Evolutionary conservation across 1,139 yeast species (phyloP).

Genomic region (Sugiyamaella paludigena): DNA sequence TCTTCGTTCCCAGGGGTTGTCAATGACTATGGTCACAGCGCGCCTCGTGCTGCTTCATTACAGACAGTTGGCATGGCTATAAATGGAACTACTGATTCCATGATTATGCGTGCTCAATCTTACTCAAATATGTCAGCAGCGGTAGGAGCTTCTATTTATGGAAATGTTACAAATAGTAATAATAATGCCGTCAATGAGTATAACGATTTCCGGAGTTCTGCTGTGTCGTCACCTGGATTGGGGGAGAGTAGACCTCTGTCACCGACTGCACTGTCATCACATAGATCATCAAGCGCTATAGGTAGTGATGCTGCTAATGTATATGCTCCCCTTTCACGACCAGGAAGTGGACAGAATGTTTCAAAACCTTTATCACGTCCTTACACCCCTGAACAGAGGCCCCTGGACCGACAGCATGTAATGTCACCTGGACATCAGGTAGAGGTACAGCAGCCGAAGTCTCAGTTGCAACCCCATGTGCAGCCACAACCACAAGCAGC

Average conservation of each 20-base stretch:
- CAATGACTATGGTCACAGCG: constrained; percentile 1
- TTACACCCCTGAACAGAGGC: constrained; percentile 10
- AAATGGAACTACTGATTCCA: constrained; percentile 2
- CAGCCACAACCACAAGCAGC: not conserved
- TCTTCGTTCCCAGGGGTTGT: not conserved
- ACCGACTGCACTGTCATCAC: constrained; percentile 8
- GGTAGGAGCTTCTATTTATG: too few species aligned
- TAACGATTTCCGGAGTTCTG: not conserved
- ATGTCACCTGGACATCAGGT: not conserved
- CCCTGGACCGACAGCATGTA: not conserved
- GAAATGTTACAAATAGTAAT: too few species aligned
- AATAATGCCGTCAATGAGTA: not conserved
- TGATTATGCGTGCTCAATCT: constrained; percentile 10
- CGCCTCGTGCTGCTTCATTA: constrained; percentile 5
- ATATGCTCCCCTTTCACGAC: constrained; percentile 15
- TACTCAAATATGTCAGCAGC: constrained; percentile 8
- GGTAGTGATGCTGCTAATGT: constrained; percentile 12
- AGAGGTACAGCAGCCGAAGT: not conserved
- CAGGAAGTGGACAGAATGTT: constrained; percentile 1
- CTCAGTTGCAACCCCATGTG: not conserved
- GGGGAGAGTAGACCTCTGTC: constrained; percentile 13
- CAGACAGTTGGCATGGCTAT: constrained; percentile 4
- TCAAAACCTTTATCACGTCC: constrained; percentile 9
- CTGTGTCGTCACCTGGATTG: constrained; percentile 1
- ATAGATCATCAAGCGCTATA: constrained; percentile 13